Evolutionary conservation across 345 rosid species (phyloP).

Genomic region (Syzygium aromaticum): DNA sequence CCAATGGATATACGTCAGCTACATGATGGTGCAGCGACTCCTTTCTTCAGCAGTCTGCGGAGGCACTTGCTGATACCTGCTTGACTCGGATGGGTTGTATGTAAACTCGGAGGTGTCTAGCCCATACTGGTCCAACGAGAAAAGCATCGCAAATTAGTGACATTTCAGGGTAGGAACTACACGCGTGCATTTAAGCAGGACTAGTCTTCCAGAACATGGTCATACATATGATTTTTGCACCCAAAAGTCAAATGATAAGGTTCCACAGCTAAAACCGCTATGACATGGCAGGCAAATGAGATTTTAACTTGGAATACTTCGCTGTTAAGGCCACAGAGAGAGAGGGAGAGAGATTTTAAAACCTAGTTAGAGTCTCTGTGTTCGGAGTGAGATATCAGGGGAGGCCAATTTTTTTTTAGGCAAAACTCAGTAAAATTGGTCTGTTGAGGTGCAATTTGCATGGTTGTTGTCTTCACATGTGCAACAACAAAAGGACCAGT

Average conservation of each 20-base stretch:
- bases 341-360: neutral
- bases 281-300: neutral
- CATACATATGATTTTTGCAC: neutral
- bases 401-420: neutral
- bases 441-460: neutral
- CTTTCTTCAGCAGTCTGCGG: conserved; percentile 34
- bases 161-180: neutral
- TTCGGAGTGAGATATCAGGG: neutral
- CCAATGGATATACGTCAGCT: neutral
- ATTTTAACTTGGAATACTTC: neutral
- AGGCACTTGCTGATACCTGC: conserved; percentile 31
- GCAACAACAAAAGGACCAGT: neutral
- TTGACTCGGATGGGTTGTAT: conserved; percentile 36
- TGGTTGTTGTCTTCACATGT: neutral
- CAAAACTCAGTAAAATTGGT: neutral
- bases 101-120: conserved; percentile 48
- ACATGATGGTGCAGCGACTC: conserved; percentile 44
- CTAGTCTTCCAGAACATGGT: neutral
- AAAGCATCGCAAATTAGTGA: neutral
- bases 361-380: neutral
- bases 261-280: neutral
- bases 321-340: neutral
- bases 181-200: neutral
- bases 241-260: neutral
- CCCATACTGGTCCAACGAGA: conserved; percentile 28